Evolutionary conservation across 1,284 basidiomycete species (phyloP), one percentile per base, ranked within the genome.

Genomic region (Inonotus hispidus): DNA sequence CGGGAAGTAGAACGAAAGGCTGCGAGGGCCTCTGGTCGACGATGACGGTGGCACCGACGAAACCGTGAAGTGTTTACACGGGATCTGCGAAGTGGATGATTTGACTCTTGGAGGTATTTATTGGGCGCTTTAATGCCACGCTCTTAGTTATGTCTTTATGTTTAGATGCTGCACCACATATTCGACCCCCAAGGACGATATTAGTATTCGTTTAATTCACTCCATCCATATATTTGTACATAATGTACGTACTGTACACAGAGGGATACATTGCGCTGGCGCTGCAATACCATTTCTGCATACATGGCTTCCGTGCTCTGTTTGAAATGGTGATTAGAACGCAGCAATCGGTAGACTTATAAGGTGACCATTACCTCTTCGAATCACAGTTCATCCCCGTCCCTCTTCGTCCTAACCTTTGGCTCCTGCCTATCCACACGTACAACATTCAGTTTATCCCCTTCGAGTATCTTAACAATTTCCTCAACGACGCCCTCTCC

Each of bases 371-470:
- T 16, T 21, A 43, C 41, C 41, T 43, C 16, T 2, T 1, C 41
- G n/a, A 6, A 39, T 55, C 53, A 55, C 7, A 41, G 37, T 23
- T 55, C 56, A 37, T 54, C 45, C 32, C 53, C 65, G 57, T 69
- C 70, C 29, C 70, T 61, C 61, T 72, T 73, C 53, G 47, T 58
- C 58, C 72, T 63, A 45, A 61, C 56, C 61, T 64, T 67, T 14
- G 67, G 68, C 53, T 66, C 66, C 61, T 72, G 72, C 6, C 71
- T 66, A 38, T 74, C 72, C 27, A 74, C 69, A 46, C 67, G 66
- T 47, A 66, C 38, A 16, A 74, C 63, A 23, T 71, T 72, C 13
- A 62, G 64, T 21, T 46, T 62, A n/a, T 56, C 54, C 45, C 56
- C 63, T 13, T 45, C 59, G 32, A 74, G 56, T n/a, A 63, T 61